These are phyloP conservation scores for Umbelopsis sp. DNA, from an alignment of 371 early-diverging fungal species.

Conservation along the genomic window DNA sequence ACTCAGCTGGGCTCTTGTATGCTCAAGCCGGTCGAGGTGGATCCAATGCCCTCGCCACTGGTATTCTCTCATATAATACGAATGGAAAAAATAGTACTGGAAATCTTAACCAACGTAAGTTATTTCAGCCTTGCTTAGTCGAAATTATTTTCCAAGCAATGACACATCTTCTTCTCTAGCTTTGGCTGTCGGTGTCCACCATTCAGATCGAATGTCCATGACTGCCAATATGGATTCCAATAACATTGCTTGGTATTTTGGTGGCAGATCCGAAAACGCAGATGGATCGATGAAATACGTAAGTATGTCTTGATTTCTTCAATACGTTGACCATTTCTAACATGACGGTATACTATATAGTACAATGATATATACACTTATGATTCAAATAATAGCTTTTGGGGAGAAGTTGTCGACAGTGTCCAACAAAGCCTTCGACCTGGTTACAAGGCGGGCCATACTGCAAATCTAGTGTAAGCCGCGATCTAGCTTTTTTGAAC, in stretches of 20 bases:
- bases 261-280: slow-evolving; percentile 30
- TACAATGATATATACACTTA: slow-evolving; percentile 32
- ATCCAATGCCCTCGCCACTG: slow-evolving; percentile 24
- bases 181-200: not conserved
- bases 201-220: slow-evolving; percentile 29
- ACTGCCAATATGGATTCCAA: slow-evolving; percentile 33
- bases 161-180: not conserved
- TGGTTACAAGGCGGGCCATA: slow-evolving; percentile 33
- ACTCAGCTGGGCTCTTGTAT: slow-evolving; percentile 24
- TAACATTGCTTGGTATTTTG: slow-evolving; percentile 41
- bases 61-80: slow-evolving; percentile 30
- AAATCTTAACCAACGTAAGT: slow-evolving; percentile 24
- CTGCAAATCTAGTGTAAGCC: slow-evolving; percentile 39
- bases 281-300: slow-evolving; percentile 14
- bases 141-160: not conserved
- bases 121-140: not conserved
- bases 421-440: slow-evolving; percentile 35
- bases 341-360: slow-evolving; percentile 13
- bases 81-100: not conserved
- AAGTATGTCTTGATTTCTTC: not conserved
- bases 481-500: not conserved
- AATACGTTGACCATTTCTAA: not conserved
- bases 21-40: slow-evolving; percentile 32
- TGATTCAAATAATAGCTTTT: slow-evolving; percentile 25
- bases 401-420: slow-evolving; percentile 26